A percentile compares a stretch with the other conserved stretches of the same genome.
Conservation (phyloP, 139 green algal genomes). For the Diplosphaera chodatii region DNA sequence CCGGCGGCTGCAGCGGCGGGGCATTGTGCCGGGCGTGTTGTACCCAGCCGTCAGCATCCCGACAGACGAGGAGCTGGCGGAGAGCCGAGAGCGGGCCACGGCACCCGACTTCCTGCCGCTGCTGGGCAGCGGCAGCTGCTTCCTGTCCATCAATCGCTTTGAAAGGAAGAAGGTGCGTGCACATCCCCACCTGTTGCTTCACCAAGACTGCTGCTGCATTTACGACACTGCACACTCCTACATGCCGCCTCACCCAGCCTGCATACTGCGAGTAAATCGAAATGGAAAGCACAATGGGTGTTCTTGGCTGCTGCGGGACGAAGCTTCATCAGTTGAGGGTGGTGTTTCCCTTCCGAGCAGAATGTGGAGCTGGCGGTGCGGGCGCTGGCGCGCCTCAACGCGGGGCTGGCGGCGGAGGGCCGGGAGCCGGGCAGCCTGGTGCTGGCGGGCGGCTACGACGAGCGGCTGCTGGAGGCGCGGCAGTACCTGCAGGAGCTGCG, state of each 20-base stretch:
- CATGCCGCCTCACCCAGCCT: too few relatives aligned
- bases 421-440: constrained; percentile 22
- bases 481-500: constrained; percentile 76
- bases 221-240: too few relatives aligned
- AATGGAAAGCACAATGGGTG: too few relatives aligned
- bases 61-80: constrained; percentile 21
- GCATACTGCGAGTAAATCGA: too few relatives aligned
- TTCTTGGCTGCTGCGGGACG: too few relatives aligned
- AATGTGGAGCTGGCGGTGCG: constrained; percentile 77
- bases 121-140: constrained; percentile 38
- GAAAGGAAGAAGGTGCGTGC: constrained; percentile 89
- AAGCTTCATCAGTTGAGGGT: too few relatives aligned
- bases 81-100: constrained; percentile 35
- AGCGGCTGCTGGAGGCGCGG: constrained; percentile 80
- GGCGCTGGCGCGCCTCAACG: constrained; percentile 51
- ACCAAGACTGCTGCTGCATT: too few relatives aligned
- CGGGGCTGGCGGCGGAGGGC: background rate
- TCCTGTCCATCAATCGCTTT: constrained; percentile 97
- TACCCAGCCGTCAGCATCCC: constrained; percentile 81
- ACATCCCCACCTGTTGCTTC: too few relatives aligned
- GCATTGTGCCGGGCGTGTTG: constrained; percentile 62
- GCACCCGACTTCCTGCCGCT: constrained; percentile 36
- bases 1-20: constrained; percentile 27
- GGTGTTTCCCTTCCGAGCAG: constrained; percentile 6
- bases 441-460: constrained; percentile 87